A percentile compares a stretch with the other conserved stretches of the same genome.
These are phyloP conservation scores for Nemania sp. DNA, from an alignment of 2,329 filamentous ascomycete species.

Conservation along the genomic window DNA sequence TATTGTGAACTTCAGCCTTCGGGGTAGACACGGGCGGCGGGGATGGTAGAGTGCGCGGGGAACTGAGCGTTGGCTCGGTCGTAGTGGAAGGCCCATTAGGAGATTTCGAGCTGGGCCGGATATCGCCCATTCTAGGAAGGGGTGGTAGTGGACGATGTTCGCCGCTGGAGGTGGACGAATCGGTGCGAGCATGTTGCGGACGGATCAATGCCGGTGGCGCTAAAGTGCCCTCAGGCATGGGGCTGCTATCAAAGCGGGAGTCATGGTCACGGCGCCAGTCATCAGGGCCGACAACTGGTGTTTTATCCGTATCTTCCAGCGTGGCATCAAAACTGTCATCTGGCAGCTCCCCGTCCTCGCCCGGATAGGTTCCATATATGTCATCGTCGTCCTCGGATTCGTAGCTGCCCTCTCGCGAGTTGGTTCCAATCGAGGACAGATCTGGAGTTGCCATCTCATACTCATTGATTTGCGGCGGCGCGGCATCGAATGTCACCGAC, in stretches of 20 bases:
- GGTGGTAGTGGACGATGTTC: constrained; percentile 87
- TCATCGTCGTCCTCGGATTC: constrained; percentile 81
- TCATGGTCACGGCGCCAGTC: constrained; percentile 86
- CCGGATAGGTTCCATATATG: constrained; percentile 57
- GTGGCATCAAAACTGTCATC: constrained; percentile 96
- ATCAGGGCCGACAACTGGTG: constrained; percentile 94
- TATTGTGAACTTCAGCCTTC: constrained; percentile 78
- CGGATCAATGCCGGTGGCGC: constrained; percentile 53
- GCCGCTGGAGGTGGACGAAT: constrained; percentile 76
- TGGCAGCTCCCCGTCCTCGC: constrained; percentile 63
- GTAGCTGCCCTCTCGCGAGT: constrained; percentile 90
- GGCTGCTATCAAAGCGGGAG: constrained; percentile 73
- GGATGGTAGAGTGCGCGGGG: constrained; percentile 71
- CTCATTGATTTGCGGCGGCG: constrained; percentile 92
- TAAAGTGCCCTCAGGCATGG: constrained; percentile 61
- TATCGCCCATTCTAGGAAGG: constrained; percentile 67
- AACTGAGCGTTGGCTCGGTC: constrained; percentile 70
- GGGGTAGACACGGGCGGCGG: constrained; percentile 71
- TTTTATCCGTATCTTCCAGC: constrained; percentile 94
- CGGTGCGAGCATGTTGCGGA: constrained; percentile 65
- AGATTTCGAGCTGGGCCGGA: constrained; percentile 55
- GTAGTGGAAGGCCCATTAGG: constrained; percentile 70
- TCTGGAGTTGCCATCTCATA: constrained; percentile 98
- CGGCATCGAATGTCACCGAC: constrained; percentile 95
- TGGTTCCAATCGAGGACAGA: constrained; percentile 87